Base-by-base conservation (phyloP, 345 rosid species). In the Luvunga scandens region DNA sequence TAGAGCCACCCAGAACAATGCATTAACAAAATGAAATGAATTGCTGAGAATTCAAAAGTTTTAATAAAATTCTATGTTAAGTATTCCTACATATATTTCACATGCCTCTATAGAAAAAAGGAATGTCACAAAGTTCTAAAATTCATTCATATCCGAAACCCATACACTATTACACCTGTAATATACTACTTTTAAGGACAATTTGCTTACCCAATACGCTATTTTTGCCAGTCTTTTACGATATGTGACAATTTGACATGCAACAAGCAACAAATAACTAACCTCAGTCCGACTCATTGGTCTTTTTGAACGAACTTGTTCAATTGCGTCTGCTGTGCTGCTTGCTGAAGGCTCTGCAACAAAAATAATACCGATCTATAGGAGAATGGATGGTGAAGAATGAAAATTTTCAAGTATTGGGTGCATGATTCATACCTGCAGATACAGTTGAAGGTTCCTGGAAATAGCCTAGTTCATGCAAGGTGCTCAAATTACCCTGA, bases 261-360 rank as follows among this genome's bases (percentile, higher is more conserved):
- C 60, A 57, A 21, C 67, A 73, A 13, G 25, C 48, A 57, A 75
- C 36, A 71, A 66, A 75, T 77, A 74, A 87, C 88, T 80, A 78
- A 92, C 98, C 94, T 96, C 98, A 25, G 80, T 94, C 71, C 91
- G 91, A 84, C 98, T 94, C 92, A 89, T 91, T 48, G 97, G 96
- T 75, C 92, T 86, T 86, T 85, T 92, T n/a, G 89, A 81, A 77
- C 90, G 90, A 71, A 90, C 92, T 94, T 91, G 91, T 73, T 88
- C 78, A 56, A 85, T 81, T 61, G 93, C 89, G 64, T 89, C 88
- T 72, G 75, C 83, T 36, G 86, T 83, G 84, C 90, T 87, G 84
- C 88, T 84, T 39, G 84, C 48, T 27, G 83, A 88, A 70, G 85
- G 83, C 71, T 82, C 98, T 87, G 85, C 78, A 81, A 63, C 73